phyloP scores from a whole-genome alignment of 2,329 filamentous ascomycete genomes.

The Aspergillus fumigatiaffinis region DNA sequence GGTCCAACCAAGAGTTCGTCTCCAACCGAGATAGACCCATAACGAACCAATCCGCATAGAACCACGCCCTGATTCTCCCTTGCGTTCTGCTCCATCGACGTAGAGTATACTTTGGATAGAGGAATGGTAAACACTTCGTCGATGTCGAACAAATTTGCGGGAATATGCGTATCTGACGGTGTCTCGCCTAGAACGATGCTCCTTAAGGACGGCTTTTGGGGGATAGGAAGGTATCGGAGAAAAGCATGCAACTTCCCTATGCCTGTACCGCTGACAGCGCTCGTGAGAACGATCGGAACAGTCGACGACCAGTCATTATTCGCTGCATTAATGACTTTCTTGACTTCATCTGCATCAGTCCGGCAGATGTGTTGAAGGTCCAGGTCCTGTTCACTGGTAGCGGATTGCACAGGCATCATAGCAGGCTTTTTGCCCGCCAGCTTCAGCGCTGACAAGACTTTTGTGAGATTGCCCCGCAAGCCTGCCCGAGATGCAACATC shows the following conservation, averaged over 20 bases:
- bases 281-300: slow-evolving; percentile 85
- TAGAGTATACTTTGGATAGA: slow-evolving; percentile 53
- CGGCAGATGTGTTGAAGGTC: slow-evolving; percentile 57
- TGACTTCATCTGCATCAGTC: slow-evolving; percentile 56
- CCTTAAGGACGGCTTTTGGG: slow-evolving; percentile 37
- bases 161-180: slow-evolving; percentile 42
- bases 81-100: slow-evolving; percentile 36
- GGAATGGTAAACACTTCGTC: slow-evolving; percentile 83
- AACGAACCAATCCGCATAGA: slow-evolving; percentile 78
- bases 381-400: slow-evolving; percentile 47
- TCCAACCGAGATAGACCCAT: slow-evolving; percentile 71
- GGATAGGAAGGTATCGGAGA: slow-evolving; percentile 70
- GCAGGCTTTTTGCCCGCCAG: slow-evolving; percentile 67
- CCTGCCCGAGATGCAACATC: slow-evolving; percentile 74
- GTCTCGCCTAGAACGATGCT: slow-evolving; percentile 15
- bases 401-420: slow-evolving; percentile 53
- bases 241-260: slow-evolving; percentile 79
- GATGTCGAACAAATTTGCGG: slow-evolving; percentile 73
- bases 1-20: slow-evolving; percentile 77
- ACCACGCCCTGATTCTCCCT: slow-evolving; percentile 61
- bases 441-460: slow-evolving; percentile 74
- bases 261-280: slow-evolving; percentile 77
- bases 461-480: slow-evolving; percentile 66
- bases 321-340: slow-evolving; percentile 48
- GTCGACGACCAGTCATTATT: slow-evolving; percentile 42